Evolutionary conservation across 202 grass and related monocot genomes (phyloP), one percentile per base, ranked within the genome.

Genomic region (Miscanthus sacchariflorus): DNA sequence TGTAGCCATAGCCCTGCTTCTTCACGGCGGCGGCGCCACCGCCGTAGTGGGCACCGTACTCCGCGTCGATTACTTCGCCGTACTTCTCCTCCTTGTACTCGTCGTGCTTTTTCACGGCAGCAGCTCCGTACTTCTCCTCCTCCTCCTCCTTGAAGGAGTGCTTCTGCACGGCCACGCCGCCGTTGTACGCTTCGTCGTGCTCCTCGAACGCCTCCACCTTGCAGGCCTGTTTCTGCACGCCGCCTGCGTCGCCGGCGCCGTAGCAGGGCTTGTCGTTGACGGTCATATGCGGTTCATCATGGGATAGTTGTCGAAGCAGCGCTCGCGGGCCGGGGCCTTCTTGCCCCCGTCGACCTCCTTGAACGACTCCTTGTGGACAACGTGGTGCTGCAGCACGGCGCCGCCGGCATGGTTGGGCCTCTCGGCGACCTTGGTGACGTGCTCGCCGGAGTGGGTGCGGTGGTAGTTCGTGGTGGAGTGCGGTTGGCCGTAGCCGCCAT

Each of bases 261-360:
- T 18, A 46, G 38, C 17, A 63, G 5, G 81, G n/a, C 8, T 81
- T 88, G 15, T 77, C 77, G 77, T 81, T 85, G 86, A 91, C 23
- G 50, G 9, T 46, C 82, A 85, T 52, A 85, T 52, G 23, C 54
- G 63, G 86, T 75, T 28, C 63, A 66, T 23, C 63, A 66, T 23
- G 50, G n/a, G 40, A 38, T 14, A 23, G 42, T 24, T 45, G 23
- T 54, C 0, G 74, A 11, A 49, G 74, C 15, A 13, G 43, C 49
- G 38, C 38, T 7, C 38, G 38, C 38, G 38, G 38, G 40, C 5
- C 15, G 33, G 10, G 36, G 6, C 19, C 19, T 72, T 6, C 39
- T 21, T 25, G n/a, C 44, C 72, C 1, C 13, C 44, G 44, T 76
- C 73, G 3, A 49, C 44, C 73, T 75, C 72, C 72, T 75, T 18